These are phyloP conservation scores for Aspergillus baeticus DNA, from an alignment of 495 filamentous ascomycete genomes.

Conservation along the genomic window DNA sequence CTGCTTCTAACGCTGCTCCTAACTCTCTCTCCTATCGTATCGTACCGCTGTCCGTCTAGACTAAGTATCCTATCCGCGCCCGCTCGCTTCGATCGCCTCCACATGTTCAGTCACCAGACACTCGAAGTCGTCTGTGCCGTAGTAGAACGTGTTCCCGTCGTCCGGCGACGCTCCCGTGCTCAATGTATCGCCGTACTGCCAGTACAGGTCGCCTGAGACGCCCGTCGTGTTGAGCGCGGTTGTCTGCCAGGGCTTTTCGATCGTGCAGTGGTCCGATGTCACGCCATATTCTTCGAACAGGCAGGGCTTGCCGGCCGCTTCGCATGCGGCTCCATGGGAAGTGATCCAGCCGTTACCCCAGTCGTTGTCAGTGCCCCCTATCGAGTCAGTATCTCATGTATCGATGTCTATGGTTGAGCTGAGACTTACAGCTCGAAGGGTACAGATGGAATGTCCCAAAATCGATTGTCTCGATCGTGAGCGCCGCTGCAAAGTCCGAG, in stretches of 20 bases:
- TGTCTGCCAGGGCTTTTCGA: slow-evolving; percentile 59
- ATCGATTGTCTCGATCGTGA: slow-evolving; percentile 57
- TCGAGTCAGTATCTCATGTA: slow-evolving; percentile 1
- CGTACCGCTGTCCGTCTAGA: background rate
- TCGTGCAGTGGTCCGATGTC: slow-evolving; percentile 37
- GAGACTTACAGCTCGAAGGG: slow-evolving; percentile 45
- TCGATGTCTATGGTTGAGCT: background rate
- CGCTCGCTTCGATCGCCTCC: slow-evolving; percentile 33
- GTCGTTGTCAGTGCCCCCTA: slow-evolving; percentile 39
- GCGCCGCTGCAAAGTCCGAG: slow-evolving; percentile 61
- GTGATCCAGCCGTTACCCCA: slow-evolving; percentile 60
- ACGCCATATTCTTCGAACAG: slow-evolving; percentile 69
- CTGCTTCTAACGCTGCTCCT: background rate
- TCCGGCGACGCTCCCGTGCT: slow-evolving; percentile 57
- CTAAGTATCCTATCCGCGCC: background rate
- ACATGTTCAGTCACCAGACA: slow-evolving; percentile 62
- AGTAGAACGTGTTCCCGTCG: slow-evolving; percentile 63
- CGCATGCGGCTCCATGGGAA: slow-evolving; percentile 57
- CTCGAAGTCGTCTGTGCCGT: slow-evolving; percentile 51
- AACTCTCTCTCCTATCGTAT: background rate
- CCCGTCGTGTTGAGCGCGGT: slow-evolving; percentile 49
- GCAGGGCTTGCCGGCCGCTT: slow-evolving; percentile 59
- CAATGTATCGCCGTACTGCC: slow-evolving; percentile 62
- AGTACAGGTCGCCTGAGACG: slow-evolving; percentile 59
- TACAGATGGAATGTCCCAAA: slow-evolving; percentile 70